A percentile compares a stretch with the other conserved stretches of the same genome.
phyloP scores from a whole-genome alignment of 2,329 filamentous ascomycete species.

The Penicillium sp. region DNA sequence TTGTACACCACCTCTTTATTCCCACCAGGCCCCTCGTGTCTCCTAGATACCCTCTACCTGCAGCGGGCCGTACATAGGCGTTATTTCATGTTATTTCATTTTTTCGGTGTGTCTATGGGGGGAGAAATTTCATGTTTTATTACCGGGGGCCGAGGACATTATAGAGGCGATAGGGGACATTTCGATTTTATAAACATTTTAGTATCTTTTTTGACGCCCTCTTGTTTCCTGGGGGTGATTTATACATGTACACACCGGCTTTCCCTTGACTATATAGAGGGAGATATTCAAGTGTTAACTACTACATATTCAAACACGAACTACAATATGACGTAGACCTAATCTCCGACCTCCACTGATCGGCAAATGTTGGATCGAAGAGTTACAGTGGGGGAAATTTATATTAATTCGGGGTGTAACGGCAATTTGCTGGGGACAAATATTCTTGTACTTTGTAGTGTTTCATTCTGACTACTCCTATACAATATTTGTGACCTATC shows the following conservation, averaged over 20 bases:
- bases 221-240: background rate
- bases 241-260: background rate
- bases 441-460: background rate
- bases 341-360: background rate
- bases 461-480: background rate
- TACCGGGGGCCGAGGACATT: background rate
- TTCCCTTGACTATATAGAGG: background rate
- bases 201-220: background rate
- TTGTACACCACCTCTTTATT: constrained; percentile 5
- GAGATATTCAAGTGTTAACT: background rate
- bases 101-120: constrained; percentile 2
- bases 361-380: background rate
- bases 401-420: background rate
- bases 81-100: constrained; percentile 11
- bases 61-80: constrained; percentile 27
- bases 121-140: constrained; percentile 1
- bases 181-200: background rate
- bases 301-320: no score
- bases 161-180: constrained; percentile 23
- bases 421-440: background rate
- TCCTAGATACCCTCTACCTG: constrained; percentile 24
- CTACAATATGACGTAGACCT: no score
- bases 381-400: background rate
- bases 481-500: background rate
- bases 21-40: constrained; percentile 11